Percentiles rank a stretch among this genome's conserved stretches.
Conservation (phyloP, 345 rosid genomes). For the Eucalyptus guilfoylei region DNA sequence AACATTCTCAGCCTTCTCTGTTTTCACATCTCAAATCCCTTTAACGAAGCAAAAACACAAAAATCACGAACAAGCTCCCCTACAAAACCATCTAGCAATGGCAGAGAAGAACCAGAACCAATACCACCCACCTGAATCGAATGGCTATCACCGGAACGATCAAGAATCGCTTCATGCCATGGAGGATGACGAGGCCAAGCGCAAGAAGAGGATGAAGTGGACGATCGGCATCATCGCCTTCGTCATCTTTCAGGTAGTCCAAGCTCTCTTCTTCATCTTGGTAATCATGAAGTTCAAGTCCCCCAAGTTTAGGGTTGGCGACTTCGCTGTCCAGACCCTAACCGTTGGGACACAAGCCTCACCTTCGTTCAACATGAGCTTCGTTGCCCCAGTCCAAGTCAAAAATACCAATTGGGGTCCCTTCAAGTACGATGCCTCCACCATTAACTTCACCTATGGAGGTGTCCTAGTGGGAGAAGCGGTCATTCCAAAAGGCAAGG, state of each 20-base stretch:
- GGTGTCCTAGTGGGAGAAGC: background rate
- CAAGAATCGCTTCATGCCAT: background rate
- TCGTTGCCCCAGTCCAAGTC: background rate
- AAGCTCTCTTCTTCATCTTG: background rate
- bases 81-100: background rate
- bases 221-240: background rate
- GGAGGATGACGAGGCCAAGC: background rate
- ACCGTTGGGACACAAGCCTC: background rate
- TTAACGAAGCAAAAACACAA: background rate
- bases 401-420: conserved; percentile 6
- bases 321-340: background rate
- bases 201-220: conserved; percentile 8
- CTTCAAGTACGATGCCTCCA: background rate
- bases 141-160: background rate
- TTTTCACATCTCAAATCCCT: background rate
- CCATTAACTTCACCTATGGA: background rate
- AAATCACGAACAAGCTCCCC: background rate
- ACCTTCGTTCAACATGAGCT: background rate
- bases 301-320: conserved; percentile 5
- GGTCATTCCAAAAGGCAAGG: background rate
- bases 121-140: background rate
- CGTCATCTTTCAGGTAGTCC: conserved; percentile 2
- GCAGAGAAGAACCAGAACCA: background rate
- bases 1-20: background rate
- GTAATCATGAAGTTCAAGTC: background rate